Conservation (phyloP, 2,329 filamentous ascomycete genomes). For the Fusarium brevicatenulatum region DNA sequence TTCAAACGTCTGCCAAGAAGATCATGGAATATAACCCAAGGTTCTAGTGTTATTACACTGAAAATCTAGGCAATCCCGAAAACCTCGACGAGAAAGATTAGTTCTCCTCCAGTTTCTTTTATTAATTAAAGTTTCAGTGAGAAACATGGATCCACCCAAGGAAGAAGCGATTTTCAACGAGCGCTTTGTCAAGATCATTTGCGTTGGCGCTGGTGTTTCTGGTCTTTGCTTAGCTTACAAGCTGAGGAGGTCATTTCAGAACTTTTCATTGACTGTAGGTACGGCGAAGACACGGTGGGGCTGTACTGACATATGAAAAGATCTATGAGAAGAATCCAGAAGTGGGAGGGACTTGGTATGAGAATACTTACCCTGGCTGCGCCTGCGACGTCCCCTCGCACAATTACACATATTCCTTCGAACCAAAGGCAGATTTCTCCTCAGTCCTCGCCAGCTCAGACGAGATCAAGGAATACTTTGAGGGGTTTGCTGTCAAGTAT, state of each 20-base stretch:
- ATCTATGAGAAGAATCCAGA: constrained; percentile 17
- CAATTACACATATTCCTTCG: constrained; percentile 17
- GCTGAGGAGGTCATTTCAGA: background rate
- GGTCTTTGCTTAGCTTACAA: constrained; percentile 24
- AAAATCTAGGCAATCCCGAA: accelerated
- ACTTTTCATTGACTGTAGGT: constrained; percentile 5
- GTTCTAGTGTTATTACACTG: accelerated
- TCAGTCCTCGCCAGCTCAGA: background rate
- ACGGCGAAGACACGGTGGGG: too few relatives aligned
- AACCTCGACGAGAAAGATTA: too few relatives aligned
- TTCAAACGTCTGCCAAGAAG: background rate
- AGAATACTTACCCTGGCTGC: constrained; percentile 6
- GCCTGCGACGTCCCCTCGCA: constrained; percentile 11
- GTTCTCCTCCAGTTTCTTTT: too few relatives aligned
- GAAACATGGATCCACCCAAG: constrained; percentile 3
- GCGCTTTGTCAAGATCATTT: constrained; percentile 23
- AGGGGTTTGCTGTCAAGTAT: constrained; percentile 5
- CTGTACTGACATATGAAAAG: background rate
- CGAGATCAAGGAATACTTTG: constrained; percentile 4
- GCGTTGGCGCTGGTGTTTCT: constrained; percentile 21
- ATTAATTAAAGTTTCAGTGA: too few relatives aligned
- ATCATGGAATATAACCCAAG: accelerated
- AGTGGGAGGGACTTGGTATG: constrained; percentile 11
- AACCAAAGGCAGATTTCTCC: constrained; percentile 11
- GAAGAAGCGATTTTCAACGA: constrained; percentile 7